A percentile compares a stretch with the other conserved stretches of the same genome.
phyloP scores from a whole-genome alignment of 371 early-diverging fungal species.

The Mucor plumbeus region DNA sequence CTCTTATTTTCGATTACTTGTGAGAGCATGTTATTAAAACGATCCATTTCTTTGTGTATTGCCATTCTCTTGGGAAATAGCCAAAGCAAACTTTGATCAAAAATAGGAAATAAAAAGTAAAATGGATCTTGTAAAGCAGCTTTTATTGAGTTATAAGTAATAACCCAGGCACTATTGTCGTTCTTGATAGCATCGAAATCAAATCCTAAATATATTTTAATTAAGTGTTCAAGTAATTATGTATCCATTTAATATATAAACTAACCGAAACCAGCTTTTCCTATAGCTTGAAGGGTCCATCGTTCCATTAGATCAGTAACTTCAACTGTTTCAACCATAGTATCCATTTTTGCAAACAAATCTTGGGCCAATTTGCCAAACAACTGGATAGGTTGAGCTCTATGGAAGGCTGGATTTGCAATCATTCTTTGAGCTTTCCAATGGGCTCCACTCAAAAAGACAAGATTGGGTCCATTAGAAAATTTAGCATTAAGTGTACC shows the following conservation, averaged over 20 bases:
- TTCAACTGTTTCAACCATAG: constrained; percentile 18
- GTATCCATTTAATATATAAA: neutral
- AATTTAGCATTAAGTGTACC: neutral
- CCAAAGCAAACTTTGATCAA: constrained; percentile 35
- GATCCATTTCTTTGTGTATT: constrained; percentile 15
- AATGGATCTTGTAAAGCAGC: constrained; percentile 33
- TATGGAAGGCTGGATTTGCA: constrained; percentile 51
- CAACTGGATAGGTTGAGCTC: constrained; percentile 38
- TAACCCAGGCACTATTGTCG: constrained; percentile 29
- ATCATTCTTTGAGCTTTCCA: constrained; percentile 30
- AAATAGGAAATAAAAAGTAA: constrained; percentile 51
- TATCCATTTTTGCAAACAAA: constrained; percentile 33
- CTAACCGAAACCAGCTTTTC: constrained; percentile 46
- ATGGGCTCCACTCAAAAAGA: constrained; percentile 6
- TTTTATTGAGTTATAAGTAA: constrained; percentile 32
- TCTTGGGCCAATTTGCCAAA: constrained; percentile 37
- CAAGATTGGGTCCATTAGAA: constrained; percentile 16
- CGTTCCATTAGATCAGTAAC: constrained; percentile 33
- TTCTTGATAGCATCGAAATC: constrained; percentile 37
- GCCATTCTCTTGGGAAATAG: constrained; percentile 22
- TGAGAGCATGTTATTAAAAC: constrained; percentile 18
- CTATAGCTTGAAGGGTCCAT: constrained; percentile 45
- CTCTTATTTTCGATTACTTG: constrained; percentile 18
- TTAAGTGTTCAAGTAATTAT: constrained; percentile 1
- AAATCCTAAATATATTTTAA: constrained; percentile 26